Evolutionary conservation across 1,139 yeast species (phyloP).

Genomic region (Kodamaea derodonti): DNA sequence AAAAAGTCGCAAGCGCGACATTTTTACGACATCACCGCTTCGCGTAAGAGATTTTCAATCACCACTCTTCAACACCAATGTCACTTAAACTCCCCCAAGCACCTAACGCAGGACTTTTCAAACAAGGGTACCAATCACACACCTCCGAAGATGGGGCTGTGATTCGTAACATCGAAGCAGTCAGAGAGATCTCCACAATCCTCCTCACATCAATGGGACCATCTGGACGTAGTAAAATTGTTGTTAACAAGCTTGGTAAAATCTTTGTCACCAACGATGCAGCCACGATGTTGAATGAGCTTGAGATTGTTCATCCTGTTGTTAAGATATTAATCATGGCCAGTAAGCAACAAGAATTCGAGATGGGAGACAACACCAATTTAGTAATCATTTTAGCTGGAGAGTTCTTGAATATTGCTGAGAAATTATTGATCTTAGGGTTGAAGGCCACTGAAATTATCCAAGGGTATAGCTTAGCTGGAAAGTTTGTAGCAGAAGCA

Average conservation of each 20-base stretch:
- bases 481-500: slow-evolving; percentile 64
- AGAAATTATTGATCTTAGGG: slow-evolving; percentile 79
- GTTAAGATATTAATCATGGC: slow-evolving; percentile 96
- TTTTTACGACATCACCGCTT: no score
- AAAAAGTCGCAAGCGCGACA: no score
- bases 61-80: no score
- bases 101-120: slow-evolving; percentile 90
- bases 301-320: slow-evolving; percentile 96
- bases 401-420: slow-evolving; percentile 79
- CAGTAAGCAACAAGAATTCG: slow-evolving; percentile 92
- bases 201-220: slow-evolving; percentile 96
- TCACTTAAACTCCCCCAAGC: slow-evolving; percentile 89
- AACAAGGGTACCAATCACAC: slow-evolving; percentile 91
- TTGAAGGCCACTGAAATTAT: slow-evolving; percentile 84
- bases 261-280: slow-evolving; percentile 94
- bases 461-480: slow-evolving; percentile 86
- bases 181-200: slow-evolving; percentile 87
- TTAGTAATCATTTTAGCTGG: slow-evolving; percentile 71
- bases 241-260: slow-evolving; percentile 78
- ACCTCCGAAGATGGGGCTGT: slow-evolving; percentile 94
- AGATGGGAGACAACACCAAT: slow-evolving; percentile 54
- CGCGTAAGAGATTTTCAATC: no score
- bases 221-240: slow-evolving; percentile 92
- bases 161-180: slow-evolving; percentile 86
- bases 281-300: slow-evolving; percentile 89